Evolutionary conservation across 2,329 filamentous ascomycete species (phyloP).

Genomic region (Zymoseptoria crescenta): DNA sequence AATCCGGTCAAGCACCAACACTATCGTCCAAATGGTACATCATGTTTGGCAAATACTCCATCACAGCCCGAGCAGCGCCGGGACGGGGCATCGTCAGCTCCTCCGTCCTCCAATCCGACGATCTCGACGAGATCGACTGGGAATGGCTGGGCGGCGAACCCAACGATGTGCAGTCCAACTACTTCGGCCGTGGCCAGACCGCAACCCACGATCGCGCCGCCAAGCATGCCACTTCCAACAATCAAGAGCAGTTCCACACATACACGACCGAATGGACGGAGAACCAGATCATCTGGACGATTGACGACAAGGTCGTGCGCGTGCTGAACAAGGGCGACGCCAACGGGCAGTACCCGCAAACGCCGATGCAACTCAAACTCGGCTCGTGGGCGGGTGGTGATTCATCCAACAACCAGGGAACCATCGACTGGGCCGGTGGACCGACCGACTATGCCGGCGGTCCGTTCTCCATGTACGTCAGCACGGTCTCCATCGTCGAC

Average conservation of each 20-base stretch:
- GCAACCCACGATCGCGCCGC: conserved; percentile 80
- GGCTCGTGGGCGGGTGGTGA: conserved; percentile 92
- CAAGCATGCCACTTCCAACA: conserved; percentile 61
- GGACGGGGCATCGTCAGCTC: conserved; percentile 91
- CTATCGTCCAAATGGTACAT: conserved; percentile 92
- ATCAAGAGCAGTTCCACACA: conserved; percentile 69
- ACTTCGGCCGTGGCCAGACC: conserved; percentile 88
- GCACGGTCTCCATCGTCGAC: conserved; percentile 69
- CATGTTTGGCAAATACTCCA: conserved; percentile 92
- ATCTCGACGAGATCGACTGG: conserved; percentile 92
- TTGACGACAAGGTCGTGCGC: conserved; percentile 69
- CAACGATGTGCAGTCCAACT: conserved; percentile 85
- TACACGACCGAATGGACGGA: conserved; percentile 91
- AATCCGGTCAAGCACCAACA: conserved; percentile 75
- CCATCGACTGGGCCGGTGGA: conserved; percentile 83
- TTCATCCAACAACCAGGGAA: conserved; percentile 66
- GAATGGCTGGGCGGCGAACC: conserved; percentile 83
- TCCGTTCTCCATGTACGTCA: conserved; percentile 79
- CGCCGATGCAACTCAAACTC: conserved; percentile 89
- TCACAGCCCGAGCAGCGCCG: conserved; percentile 75
- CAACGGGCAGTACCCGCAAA: conserved; percentile 78
- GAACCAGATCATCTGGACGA: conserved; percentile 76
- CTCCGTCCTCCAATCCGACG: conserved; percentile 82
- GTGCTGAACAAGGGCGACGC: conserved; percentile 64
- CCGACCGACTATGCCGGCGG: conserved; percentile 74